A percentile compares a stretch with the other conserved stretches of the same genome.
These are phyloP conservation scores for Wakefieldia striispora DNA, from an alignment of 768 basidiomycete species.

Conservation along the genomic window DNA sequence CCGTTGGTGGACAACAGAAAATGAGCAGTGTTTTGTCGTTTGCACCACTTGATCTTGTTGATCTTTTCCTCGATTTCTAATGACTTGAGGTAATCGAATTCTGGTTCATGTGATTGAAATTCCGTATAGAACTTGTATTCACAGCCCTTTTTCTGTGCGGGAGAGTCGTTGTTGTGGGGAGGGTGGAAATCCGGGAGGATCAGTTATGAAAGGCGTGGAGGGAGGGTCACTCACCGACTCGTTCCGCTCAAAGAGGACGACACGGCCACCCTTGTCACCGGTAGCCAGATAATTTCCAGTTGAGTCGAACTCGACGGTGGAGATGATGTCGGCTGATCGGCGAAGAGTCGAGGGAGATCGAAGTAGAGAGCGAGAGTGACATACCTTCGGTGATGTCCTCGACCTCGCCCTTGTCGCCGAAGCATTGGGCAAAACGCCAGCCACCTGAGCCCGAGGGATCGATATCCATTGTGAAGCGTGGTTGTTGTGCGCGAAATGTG, in stretches of 20 bases:
- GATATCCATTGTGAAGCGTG: slow-evolving; percentile 61
- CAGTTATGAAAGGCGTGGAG: slow-evolving; percentile 21
- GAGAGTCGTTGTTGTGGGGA: slow-evolving; percentile 16
- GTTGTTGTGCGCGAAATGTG: not conserved
- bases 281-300: slow-evolving; percentile 99
- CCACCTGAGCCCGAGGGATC: slow-evolving; percentile 81
- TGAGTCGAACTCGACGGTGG: slow-evolving; percentile 99
- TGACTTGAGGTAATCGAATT: slow-evolving; percentile 99
- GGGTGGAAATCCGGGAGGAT: slow-evolving; percentile 32
- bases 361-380: slow-evolving; percentile 21
- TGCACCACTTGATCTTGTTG: slow-evolving; percentile 99
- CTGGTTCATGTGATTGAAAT: slow-evolving; percentile 99
- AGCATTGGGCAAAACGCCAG: slow-evolving; percentile 99
- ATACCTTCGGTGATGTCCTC: slow-evolving; percentile 99
- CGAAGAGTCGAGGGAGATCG: slow-evolving; percentile 11
- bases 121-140: slow-evolving; percentile 99
- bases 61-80: slow-evolving; percentile 99
- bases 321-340: slow-evolving; percentile 94
- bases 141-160: slow-evolving; percentile 92
- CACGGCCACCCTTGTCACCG: slow-evolving; percentile 98
- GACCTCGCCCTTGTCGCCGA: slow-evolving; percentile 99
- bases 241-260: slow-evolving; percentile 97
- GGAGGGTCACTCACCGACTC: slow-evolving; percentile 68
- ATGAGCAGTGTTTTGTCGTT: slow-evolving; percentile 95
- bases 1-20: slow-evolving; percentile 97